phyloP scores from a whole-genome alignment of 352 stramenopile species.

The Phytophthora pistaciae region DNA sequence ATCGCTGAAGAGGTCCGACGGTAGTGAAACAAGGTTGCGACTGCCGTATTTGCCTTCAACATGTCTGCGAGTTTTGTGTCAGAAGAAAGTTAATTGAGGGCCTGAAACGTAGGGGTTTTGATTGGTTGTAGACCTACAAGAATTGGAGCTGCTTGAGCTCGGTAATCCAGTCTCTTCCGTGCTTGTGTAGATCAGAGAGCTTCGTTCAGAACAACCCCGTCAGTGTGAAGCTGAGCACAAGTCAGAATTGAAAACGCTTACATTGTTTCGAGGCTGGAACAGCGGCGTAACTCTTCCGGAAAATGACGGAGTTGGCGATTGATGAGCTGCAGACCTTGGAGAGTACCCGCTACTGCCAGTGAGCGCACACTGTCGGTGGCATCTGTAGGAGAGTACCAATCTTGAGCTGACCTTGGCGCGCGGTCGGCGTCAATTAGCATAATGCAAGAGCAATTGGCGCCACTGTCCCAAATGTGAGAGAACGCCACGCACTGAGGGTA shows the following conservation, averaged over 20 bases:
- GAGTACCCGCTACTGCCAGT: slow-evolving; percentile 11
- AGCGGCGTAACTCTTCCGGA: slow-evolving; percentile 23
- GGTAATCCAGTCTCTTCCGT: slow-evolving; percentile 20
- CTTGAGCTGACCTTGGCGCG: slow-evolving; percentile 13
- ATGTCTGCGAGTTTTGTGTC: slow-evolving; percentile 8
- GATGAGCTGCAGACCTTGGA: slow-evolving; percentile 27
- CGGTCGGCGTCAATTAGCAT: slow-evolving; percentile 29
- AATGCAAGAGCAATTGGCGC: slow-evolving; percentile 21
- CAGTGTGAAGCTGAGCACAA: not conserved
- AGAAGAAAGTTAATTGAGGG: too few relatives aligned
- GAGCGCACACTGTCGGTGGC: slow-evolving; percentile 9
- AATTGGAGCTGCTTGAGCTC: slow-evolving; percentile 25
- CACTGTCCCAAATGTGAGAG: slow-evolving; percentile 12
- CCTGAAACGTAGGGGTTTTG: too few relatives aligned
- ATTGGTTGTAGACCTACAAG: slow-evolving; percentile 5
- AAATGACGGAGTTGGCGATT: slow-evolving; percentile 16
- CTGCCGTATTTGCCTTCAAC: slow-evolving; percentile 35
- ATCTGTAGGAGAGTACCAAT: slow-evolving; percentile 24
- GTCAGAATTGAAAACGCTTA: not conserved
- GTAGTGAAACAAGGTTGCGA: slow-evolving; percentile 17
- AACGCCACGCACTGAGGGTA: slow-evolving; percentile 30
- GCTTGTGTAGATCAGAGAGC: slow-evolving; percentile 28
- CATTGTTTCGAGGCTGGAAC: slow-evolving; percentile 4
- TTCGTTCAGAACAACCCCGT: slow-evolving; percentile 12
- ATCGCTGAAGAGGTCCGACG: slow-evolving; percentile 14